phyloP scores from a whole-genome alignment of 495 filamentous ascomycete genomes.

The Xylaria sp. region DNA sequence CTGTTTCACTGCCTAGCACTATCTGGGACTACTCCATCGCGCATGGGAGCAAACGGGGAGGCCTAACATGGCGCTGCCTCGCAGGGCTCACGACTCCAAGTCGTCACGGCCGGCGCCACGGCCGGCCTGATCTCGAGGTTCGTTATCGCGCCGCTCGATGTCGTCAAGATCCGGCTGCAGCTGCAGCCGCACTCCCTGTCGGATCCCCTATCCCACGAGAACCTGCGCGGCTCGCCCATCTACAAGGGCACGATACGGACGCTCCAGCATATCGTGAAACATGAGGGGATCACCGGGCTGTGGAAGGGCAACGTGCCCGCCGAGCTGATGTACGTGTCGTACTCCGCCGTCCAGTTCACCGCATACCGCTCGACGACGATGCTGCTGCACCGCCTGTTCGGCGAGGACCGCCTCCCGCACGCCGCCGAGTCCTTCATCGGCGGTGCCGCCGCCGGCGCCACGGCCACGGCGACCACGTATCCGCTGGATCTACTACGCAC shows the following conservation, averaged over 20 bases:
- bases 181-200: conserved; percentile 83
- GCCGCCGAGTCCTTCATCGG: conserved; percentile 75
- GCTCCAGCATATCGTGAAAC: conserved; percentile 71
- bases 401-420: conserved; percentile 48
- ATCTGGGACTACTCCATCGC: not conserved
- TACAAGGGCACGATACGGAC: conserved; percentile 84
- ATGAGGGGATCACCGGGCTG: conserved; percentile 84
- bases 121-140: conserved; percentile 94
- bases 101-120: conserved; percentile 81
- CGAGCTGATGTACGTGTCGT: conserved; percentile 89
- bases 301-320: conserved; percentile 99
- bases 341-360: conserved; percentile 88
- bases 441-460: conserved; percentile 79
- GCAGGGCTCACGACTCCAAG: conserved; percentile 82
- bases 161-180: conserved; percentile 96
- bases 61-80: not conserved
- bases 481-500: conserved; percentile 93
- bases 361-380: conserved; percentile 79
- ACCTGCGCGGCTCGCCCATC: conserved; percentile 63
- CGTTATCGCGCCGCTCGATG: conserved; percentile 90
- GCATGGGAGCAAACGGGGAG: not conserved
- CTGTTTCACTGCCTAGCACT: not conserved
- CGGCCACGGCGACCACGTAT: conserved; percentile 85
- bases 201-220: conserved; percentile 63
- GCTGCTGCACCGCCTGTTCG: conserved; percentile 55